phyloP scores from a whole-genome alignment of 768 basidiomycete genomes.

The Termitomyces heimii region DNA sequence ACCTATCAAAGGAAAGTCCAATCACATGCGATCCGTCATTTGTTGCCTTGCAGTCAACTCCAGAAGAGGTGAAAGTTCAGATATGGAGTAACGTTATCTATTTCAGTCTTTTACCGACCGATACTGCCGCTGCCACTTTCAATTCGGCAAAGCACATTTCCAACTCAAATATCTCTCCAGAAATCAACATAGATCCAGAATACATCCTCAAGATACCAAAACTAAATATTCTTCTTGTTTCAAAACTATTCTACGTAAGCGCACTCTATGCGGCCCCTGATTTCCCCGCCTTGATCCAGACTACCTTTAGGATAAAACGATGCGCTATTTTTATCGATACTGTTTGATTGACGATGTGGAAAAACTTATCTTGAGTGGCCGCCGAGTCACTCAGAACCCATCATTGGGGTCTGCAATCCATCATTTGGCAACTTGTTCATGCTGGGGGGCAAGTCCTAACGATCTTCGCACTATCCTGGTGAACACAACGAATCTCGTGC shows the following conservation, averaged over 20 bases:
- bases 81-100: conserved; percentile 2
- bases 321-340: not conserved
- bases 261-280: too few relatives aligned
- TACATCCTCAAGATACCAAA: not conserved
- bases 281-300: not conserved
- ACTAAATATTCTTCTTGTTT: conserved; percentile 1
- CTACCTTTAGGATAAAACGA: not conserved
- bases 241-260: conserved; percentile 2
- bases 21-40: not conserved
- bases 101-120: not conserved
- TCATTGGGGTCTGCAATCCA: not conserved
- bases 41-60: conserved; percentile 1
- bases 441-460: not conserved
- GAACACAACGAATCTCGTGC: not conserved
- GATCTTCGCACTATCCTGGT: not conserved
- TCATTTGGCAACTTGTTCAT: not conserved
- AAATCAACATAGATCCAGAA: not conserved
- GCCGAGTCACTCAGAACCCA: not conserved
- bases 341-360: not conserved
- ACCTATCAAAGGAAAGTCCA: not conserved
- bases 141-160: too few relatives aligned
- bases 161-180: too few relatives aligned
- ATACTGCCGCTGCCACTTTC: not conserved
- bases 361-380: not conserved
- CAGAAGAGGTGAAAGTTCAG: not conserved